Evolutionary conservation across 441 rosid genomes (phyloP), one percentile per base, ranked within the genome.

Genomic region (Euphorbia celastroides): DNA sequence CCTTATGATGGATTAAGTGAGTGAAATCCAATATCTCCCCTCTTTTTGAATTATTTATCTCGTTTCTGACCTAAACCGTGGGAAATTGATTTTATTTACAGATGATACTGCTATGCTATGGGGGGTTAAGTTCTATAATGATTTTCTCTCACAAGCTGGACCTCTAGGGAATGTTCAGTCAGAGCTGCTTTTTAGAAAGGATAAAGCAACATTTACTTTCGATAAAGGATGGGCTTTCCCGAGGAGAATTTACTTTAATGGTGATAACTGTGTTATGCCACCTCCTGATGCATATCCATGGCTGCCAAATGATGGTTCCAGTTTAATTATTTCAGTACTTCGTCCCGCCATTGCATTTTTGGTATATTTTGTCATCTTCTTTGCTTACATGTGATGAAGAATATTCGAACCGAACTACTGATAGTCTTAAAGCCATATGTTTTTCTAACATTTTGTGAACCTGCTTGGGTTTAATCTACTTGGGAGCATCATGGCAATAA

Each of bases 201-300:
- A 93, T 57, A 62, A 66, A 59, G 77, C 95, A 55, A 86, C 96
- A 34, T 93, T 93, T 66, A 87, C 97, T n/a, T 91, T 90, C 19
- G 96, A 90, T 17, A 90, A 90, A 80, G 98, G 98, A 57, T 90
- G 98, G 98, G 98, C 94, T 34, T 93, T 90, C 74, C 97, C 98
- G 20, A 78, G 95, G n/a, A 74, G 98, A 75, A 84, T 90, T 64
- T 90, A 90, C 73, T 93, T 90, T 61, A 93, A 93, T 41, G 97
- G 98, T 10, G 97, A 93, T 60, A 87, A 90, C 26, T 93, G 98
- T 54, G 98, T 93, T 28, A 90, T 93, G 98, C 98, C 97, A 34
- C 86, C 94, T 58, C 99, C 99, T 22, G 99, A 91, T 67, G 72
- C 88, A 64, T 93, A 93, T 74, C 99, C 99, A 31, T 91, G 91